Base-by-base conservation (phyloP, 805 yeast species). In the Torulaspora delbrueckii region DNA sequence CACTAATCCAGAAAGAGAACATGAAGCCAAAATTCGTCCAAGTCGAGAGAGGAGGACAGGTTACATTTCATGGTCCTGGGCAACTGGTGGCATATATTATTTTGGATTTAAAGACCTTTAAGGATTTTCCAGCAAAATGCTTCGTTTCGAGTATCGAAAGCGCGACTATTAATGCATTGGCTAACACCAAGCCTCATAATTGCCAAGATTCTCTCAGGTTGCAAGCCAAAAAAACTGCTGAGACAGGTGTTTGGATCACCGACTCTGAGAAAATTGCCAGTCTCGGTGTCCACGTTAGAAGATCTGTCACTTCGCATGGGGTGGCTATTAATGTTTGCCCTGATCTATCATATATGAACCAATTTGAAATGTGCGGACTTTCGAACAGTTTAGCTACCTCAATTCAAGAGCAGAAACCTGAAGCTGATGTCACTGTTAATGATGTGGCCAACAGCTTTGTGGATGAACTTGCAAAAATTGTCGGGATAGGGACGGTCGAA, bases 21-120 rank as follows among this genome's bases (percentile, higher is more conserved):
- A 50, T 70, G 33, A 74, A 74, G n/a, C 83, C 89, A 12, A 73
- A 73, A 25, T 86, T 79, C 58, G 75, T 82, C n/a, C 91, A 86
- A 56, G 77, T 93, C 0, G 80, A 80, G 43, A 72, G 99, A 50
- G 99, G 99, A 12, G 99, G 99, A 0, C 95, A 93, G 62, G 79
- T 93, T 1, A 93, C 99, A 0, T 93, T 86, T 72, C 99, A 93
- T 68, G 98, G 98, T 0, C 85, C 93, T 1, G 99, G 99, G 0
- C 99, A 93, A 65, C 61, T 88, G 31, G 96, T 90, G 2, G 79
- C 87, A 4, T 93, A 91, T 59, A 82, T 93, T 8, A 74, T 93
- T 1, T 43, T 86, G 25, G 90, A 93, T 62, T 69, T 93, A 43
- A 74, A 75, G 51, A 73, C 76, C 26, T 84, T 85, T 55, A 56